Percentiles rank a stretch among this genome's conserved stretches.
Conservation (phyloP, 805 yeast species). For the Hanseniaspora pseudoguilliermondii region DNA sequence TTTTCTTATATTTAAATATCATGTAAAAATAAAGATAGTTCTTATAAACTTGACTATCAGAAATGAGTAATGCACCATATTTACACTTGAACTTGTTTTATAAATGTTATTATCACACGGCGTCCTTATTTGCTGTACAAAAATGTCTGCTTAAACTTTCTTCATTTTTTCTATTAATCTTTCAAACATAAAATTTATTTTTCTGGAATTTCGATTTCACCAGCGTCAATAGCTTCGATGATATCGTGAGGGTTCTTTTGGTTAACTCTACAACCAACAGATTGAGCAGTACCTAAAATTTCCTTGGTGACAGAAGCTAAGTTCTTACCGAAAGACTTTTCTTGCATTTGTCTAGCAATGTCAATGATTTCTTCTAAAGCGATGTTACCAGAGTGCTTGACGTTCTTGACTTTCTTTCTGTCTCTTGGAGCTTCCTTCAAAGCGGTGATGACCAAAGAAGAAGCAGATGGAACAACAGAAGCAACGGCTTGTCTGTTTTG, state of each 20-base stretch:
- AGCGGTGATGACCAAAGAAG: conserved; percentile 96
- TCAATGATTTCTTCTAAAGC: conserved; percentile 92
- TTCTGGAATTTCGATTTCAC: conserved; percentile 69
- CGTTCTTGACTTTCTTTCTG: conserved; percentile 99
- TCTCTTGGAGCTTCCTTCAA: conserved; percentile 99
- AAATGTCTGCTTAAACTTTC: neutral
- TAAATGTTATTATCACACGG: neutral
- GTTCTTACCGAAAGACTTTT: conserved; percentile 95
- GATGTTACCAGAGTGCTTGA: conserved; percentile 98
- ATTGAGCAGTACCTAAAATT: conserved; percentile 98
- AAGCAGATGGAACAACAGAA: conserved; percentile 98
- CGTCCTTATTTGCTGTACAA: neutral
- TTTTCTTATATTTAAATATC: conserved; percentile 8
- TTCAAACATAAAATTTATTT: conserved; percentile 22
- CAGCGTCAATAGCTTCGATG: conserved; percentile 96
- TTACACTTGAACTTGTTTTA: neutral
- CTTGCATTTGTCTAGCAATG: conserved; percentile 94
- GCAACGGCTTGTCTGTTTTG: conserved; percentile 99
- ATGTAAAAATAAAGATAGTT: neutral
- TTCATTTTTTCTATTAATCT: conserved; percentile 15
- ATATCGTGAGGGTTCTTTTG: conserved; percentile 98
- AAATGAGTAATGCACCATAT: too few species aligned
- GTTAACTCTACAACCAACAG: conserved; percentile 98
- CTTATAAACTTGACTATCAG: neutral
- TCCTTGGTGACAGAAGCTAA: conserved; percentile 96